Evolutionary conservation across 768 basidiomycete genomes (phyloP).

Genomic region (Pulveroboletus sp.): DNA sequence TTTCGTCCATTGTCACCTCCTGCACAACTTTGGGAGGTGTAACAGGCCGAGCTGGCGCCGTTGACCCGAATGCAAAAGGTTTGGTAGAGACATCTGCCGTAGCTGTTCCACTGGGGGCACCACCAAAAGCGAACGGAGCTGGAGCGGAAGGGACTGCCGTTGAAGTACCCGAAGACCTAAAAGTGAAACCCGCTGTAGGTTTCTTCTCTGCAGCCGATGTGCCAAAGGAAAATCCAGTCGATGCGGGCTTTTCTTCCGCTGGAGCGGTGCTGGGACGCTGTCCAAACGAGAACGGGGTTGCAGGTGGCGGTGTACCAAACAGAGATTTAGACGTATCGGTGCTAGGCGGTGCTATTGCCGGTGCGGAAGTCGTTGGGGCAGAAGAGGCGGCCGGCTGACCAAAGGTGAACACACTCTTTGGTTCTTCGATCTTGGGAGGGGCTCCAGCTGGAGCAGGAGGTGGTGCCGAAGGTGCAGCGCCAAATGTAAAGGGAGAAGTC

Average conservation of each 20-base stretch:
- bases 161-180: constrained; percentile 38
- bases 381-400: constrained; percentile 18
- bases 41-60: constrained; percentile 43
- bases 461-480: constrained; percentile 14
- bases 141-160: constrained; percentile 33
- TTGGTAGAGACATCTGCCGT: constrained; percentile 46
- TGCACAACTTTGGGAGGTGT: constrained; percentile 68
- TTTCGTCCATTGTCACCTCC: constrained; percentile 81
- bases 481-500: constrained; percentile 27
- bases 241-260: constrained; percentile 21
- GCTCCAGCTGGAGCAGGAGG: background rate
- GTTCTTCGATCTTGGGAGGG: constrained; percentile 21
- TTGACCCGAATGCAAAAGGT: constrained; percentile 52
- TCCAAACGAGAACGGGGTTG: constrained; percentile 46
- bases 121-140: constrained; percentile 47
- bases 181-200: constrained; percentile 39
- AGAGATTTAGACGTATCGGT: constrained; percentile 41
- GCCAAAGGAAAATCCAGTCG: constrained; percentile 25
- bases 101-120: constrained; percentile 33
- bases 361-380: constrained; percentile 3
- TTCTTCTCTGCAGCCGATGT: constrained; percentile 37
- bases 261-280: constrained; percentile 21
- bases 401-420: constrained; percentile 35
- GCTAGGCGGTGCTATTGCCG: constrained; percentile 11
- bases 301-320: constrained; percentile 33